Percentiles rank a stretch among this genome's conserved stretches.
phyloP scores from a whole-genome alignment of 805 yeast species.

The Kluyveromyces lactis region DNA sequence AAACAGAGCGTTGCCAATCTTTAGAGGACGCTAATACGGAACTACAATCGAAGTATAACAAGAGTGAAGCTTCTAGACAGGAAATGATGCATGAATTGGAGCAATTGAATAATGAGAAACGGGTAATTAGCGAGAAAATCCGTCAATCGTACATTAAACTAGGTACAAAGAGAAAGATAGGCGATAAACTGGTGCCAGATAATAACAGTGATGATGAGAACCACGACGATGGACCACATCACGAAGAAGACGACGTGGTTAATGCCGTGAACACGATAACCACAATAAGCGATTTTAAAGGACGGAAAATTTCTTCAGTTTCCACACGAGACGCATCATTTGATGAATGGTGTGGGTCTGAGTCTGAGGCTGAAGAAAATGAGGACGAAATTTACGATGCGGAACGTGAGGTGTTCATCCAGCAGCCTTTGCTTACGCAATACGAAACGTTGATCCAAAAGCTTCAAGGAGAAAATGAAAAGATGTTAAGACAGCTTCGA shows the following conservation, averaged over 20 bases:
- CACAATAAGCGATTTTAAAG: not conserved
- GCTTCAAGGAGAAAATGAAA: conserved; percentile 1
- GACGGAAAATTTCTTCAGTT: not conserved
- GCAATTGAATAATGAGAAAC: not conserved
- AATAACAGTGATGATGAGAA: conserved; percentile 4
- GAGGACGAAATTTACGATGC: not conserved
- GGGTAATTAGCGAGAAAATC: conserved; percentile 2
- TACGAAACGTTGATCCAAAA: conserved; percentile 1
- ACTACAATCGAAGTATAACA: not conserved
- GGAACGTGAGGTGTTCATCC: not conserved
- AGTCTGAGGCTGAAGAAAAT: not conserved
- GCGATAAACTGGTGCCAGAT: not conserved
- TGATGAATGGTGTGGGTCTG: not conserved
- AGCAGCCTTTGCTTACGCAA: not conserved
- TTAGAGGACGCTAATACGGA: not conserved
- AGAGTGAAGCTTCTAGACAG: not conserved
- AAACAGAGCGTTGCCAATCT: not conserved
- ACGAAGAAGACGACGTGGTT: not conserved
- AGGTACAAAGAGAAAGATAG: not conserved
- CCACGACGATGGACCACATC: not conserved
- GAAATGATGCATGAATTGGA: not conserved
- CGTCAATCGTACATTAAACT: not conserved
- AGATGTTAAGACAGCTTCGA: not conserved
- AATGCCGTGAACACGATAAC: too few relatives aligned
- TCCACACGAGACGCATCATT: not conserved